Evolutionary conservation across 345 rosid genomes (phyloP), one percentile per base, ranked within the genome.

Genomic region (Balakata baccata): DNA sequence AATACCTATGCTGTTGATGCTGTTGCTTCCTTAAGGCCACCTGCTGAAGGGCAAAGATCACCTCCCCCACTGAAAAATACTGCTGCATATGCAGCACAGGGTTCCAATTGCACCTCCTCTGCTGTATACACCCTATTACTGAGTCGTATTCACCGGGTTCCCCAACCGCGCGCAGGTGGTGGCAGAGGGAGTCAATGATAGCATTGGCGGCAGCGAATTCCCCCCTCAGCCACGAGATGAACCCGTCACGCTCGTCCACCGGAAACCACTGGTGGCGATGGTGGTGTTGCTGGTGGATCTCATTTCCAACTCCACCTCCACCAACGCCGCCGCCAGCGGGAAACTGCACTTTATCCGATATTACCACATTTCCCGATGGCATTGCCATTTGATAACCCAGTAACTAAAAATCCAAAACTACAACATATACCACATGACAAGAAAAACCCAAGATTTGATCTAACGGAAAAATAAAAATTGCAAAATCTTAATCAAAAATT

Each of bases 121-220:
- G 93, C 70, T 89, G 87, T 74, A 95, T 86, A 74, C 75, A 69
- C 60, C 82, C 84, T 37, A 88, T 58, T 62, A 84, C 96, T 0
- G 66, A 16, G 7, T 89, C 96, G 64, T 95, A 91, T 67, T 95
- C 98, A 4, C 93, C 89, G 0, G 85, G 87, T 52, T 87, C 97
- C 7, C 97, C 94, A 3, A 88, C 78, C 0, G 86, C 74, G 10
- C 83, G 73, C 64, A 95, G 71, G 76, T 95, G 98, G 6, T 88
- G 87, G 67, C 92, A 88, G 22, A 95, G 87, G 11, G 86, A 80
- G 75, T 93, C 94, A 51, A 95, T 91, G 5, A 93, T 93, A 8
- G 97, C 93, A 68, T 95, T 95, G 66, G 99, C 93, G 0, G 99
- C 97, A 0, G 98, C 98, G 9, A 95, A 93, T 78, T 95, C 98